phyloP scores from a whole-genome alignment of 345 rosid genomes.

The Aurinia saxatilis region DNA sequence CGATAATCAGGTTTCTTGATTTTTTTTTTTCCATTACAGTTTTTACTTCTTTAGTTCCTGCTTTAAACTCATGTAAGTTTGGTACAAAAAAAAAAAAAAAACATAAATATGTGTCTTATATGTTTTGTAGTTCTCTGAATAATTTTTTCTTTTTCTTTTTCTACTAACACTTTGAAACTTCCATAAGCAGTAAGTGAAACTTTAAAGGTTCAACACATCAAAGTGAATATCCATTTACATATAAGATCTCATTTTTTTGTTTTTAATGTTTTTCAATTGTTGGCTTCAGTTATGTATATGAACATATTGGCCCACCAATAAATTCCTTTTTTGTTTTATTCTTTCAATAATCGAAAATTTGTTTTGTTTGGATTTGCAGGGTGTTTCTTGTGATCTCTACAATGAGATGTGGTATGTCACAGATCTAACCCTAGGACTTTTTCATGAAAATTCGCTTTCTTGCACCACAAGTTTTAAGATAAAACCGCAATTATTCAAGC shows the following conservation, averaged over 20 bases:
- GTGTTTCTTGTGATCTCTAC: conserved; percentile 77
- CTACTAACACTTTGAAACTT: conserved; percentile 17
- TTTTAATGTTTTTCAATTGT: conserved; percentile 9
- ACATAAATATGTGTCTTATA: too few relatives aligned
- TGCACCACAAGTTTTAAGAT: conserved; percentile 47
- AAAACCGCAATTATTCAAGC: conserved; percentile 56
- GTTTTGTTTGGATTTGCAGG: conserved; percentile 36
- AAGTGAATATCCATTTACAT: conserved; percentile 17
- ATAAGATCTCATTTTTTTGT: conserved; percentile 6
- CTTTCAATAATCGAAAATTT: not conserved
- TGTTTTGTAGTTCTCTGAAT: conserved; percentile 25
- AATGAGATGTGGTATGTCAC: conserved; percentile 83
- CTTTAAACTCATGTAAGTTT: too few relatives aligned
- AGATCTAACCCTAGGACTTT: conserved; percentile 54
- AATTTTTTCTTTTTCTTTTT: not conserved
- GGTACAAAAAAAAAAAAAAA: too few relatives aligned
- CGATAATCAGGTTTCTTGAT: too few relatives aligned
- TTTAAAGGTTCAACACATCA: not conserved
- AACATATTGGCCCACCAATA: conserved; percentile 13
- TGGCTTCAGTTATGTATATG: too few relatives aligned
- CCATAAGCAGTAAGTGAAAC: conserved; percentile 17
- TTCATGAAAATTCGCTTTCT: conserved; percentile 72
- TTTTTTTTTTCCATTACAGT: not conserved
- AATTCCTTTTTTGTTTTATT: not conserved
- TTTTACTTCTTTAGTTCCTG: too few relatives aligned